Evolutionary conservation across 768 basidiomycete species (phyloP), one percentile per base, ranked within the genome.

Genomic region (Mycena sanguinolenta): DNA sequence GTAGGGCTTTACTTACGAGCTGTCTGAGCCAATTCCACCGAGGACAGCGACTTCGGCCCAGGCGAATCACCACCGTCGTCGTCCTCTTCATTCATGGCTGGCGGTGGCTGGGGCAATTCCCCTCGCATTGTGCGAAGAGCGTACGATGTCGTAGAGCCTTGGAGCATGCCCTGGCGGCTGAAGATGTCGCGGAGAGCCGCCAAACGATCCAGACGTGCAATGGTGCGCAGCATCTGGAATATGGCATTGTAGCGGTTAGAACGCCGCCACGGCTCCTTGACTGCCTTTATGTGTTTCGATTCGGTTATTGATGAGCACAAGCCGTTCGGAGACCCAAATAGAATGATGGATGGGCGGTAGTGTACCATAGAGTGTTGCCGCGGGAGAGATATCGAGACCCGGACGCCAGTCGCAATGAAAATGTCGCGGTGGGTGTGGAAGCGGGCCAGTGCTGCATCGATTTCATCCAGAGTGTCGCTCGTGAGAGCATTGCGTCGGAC

Each of bases 271-370:
- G 49, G 49, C 13, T 50, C 49, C 49, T 50, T 50, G 7, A 50
- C 49, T 19, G 49, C 49, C 49, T 50, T 61, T 39, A 75, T 77
- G 42, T 77, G 75, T 30, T 73, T 69, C 0, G 73, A 76, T 25
- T 77, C 76, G 0, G 76, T 77, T 49, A 77, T 77, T 0, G 75
- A 78, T 0, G 75, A 77, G 39, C 77, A 77, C 7, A 77, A 63
- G 3, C 77, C 75, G 59, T 77, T 78, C 4, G 78, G 78, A 0
- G 78, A 70, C 0, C 74, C 77, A 63, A 77, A 80, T 4, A 38
- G 38, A 4, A 38, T 38, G 38, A 38, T 38, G 38, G 38, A 38
- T 38, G 38, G 38, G 38, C 16, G 16, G 32, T 79, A 80, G 42
- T 79, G 79, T 6, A 53, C 13, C 5, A 79, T 67, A 9, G 77